Percentiles rank a stretch among this genome's conserved stretches.
phyloP scores from a whole-genome alignment of 2,329 filamentous ascomycete genomes.

The Aspergillus sp. region DNA sequence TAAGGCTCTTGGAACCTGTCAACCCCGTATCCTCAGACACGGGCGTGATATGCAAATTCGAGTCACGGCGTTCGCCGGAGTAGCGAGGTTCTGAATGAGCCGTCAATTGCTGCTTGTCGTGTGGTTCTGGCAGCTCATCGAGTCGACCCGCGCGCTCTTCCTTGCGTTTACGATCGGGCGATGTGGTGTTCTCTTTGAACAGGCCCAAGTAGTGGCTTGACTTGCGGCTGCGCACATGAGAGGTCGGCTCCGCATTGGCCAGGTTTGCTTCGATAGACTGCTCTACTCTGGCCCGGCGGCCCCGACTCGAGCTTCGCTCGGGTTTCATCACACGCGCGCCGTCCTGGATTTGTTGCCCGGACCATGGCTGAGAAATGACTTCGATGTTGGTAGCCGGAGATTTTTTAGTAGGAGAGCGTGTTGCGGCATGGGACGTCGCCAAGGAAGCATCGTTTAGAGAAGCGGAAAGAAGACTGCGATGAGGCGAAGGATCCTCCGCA shows the following conservation, averaged over 20 bases:
- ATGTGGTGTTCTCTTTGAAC: slow-evolving; percentile 63
- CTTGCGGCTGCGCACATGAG: slow-evolving; percentile 63
- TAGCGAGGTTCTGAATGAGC: slow-evolving; percentile 16
- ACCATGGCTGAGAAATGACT: slow-evolving; percentile 23
- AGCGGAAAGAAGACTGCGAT: slow-evolving; percentile 31
- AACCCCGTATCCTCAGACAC: slow-evolving; percentile 21
- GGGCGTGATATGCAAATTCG: slow-evolving; percentile 7
- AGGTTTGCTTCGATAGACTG: slow-evolving; percentile 66
- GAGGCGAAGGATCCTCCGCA: slow-evolving; percentile 24
- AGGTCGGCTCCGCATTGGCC: slow-evolving; percentile 56
- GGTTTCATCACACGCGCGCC: slow-evolving; percentile 26
- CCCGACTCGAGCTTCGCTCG: slow-evolving; percentile 45
- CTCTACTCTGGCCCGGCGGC: slow-evolving; percentile 55
- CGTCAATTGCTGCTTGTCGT: slow-evolving; percentile 16
- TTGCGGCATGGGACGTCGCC: slow-evolving; percentile 24
- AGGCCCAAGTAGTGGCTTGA: slow-evolving; percentile 66
- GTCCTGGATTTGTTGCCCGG: slow-evolving; percentile 26
- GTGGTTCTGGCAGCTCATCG: slow-evolving; percentile 28
- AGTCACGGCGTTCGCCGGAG: slow-evolving; percentile 17
- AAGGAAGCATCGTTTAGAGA: slow-evolving; percentile 30
- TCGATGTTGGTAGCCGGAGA: slow-evolving; percentile 24
- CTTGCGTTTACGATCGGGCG: slow-evolving; percentile 54
- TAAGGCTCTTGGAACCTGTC: slow-evolving; percentile 29
- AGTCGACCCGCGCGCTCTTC: slow-evolving; percentile 47
- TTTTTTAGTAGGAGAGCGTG: slow-evolving; percentile 24